Conservation (phyloP, 176 grass and related monocot species). For the bread wheat (Triticum aestivum) region IWGSC_CS_RefSeq_v2.1 NC_057799.1:421262276-421262775, state of each 20-base stretch:
- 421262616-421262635: neutral
- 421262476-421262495: conserved; percentile 7
- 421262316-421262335: conserved; percentile 16
- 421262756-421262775: neutral
- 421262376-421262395: neutral
- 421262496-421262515: conserved; percentile 19
- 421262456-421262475: conserved; percentile 7
- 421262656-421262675: neutral
- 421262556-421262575: neutral
- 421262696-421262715: neutral
- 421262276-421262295: conserved; percentile 29
- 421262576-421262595: neutral
- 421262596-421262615: neutral
- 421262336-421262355: neutral
- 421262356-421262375: conserved; percentile 1
- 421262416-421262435: neutral
- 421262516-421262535: conserved; percentile 12
- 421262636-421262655: too few relatives aligned
- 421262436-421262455: neutral
- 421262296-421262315: conserved; percentile 35
- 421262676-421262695: neutral
- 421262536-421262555: conserved; percentile 20
- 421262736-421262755: neutral
- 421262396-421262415: conserved; percentile 26
- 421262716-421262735: neutral